Percentiles rank a stretch among this genome's conserved stretches.
phyloP scores from a whole-genome alignment of 1,139 yeast genomes.

The Scheffersomyces titani region DNA sequence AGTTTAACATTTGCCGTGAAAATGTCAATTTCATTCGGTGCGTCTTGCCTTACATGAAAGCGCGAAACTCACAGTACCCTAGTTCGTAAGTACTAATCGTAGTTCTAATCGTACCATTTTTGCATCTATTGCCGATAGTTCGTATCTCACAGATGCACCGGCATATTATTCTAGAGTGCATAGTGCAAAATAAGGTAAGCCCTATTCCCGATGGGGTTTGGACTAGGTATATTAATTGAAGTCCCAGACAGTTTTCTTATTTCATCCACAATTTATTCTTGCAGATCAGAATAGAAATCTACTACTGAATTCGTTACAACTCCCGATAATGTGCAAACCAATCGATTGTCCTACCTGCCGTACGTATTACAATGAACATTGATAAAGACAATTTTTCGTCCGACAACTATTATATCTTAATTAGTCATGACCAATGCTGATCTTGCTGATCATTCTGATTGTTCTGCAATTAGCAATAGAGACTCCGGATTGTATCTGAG shows the following conservation, averaged over 20 bases:
- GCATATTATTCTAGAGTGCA: not conserved
- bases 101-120: not conserved
- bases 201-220: not conserved
- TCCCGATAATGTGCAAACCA: slow-evolving; percentile 13
- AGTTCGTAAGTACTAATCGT: not conserved
- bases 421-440: not conserved
- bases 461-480: not conserved
- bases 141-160: not conserved
- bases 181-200: not conserved
- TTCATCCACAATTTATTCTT: not conserved
- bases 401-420: not conserved
- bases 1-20: not conserved
- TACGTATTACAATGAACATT: slow-evolving; percentile 7
- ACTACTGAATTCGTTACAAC: not conserved
- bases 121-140: not conserved
- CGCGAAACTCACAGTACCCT: not conserved
- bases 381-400: not conserved
- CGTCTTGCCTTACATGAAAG: not conserved
- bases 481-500: not conserved
- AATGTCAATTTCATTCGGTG: not conserved
- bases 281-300: not conserved
- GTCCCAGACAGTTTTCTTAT: not conserved
- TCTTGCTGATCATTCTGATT: not conserved
- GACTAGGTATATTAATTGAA: not conserved
- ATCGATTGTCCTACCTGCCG: slow-evolving; percentile 14